These are phyloP conservation scores for Omphalotus olearius DNA, from an alignment of 1,284 basidiomycete genomes.

Conservation along the genomic window DNA sequence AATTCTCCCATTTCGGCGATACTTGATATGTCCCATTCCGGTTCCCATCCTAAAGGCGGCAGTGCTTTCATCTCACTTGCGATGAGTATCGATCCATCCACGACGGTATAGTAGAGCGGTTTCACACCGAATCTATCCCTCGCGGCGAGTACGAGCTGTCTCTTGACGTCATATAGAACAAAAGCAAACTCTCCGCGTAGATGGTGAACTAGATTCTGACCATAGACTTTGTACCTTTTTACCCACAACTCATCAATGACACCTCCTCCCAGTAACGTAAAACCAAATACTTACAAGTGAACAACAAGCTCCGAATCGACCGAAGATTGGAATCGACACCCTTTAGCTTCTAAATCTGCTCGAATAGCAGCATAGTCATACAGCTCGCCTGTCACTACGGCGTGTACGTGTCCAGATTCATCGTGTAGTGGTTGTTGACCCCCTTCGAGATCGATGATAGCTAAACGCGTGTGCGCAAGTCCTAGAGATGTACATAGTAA, in stretches of 20 bases:
- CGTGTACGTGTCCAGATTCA: slow-evolving; percentile 16
- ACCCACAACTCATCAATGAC: background rate
- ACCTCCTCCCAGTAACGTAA: background rate
- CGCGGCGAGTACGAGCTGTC: slow-evolving; percentile 16
- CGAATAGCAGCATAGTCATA: slow-evolving; percentile 21
- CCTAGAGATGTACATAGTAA: slow-evolving; percentile 5
- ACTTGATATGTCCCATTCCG: slow-evolving; percentile 21
- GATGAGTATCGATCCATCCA: slow-evolving; percentile 17
- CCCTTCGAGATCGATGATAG: slow-evolving; percentile 19
- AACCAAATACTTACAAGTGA: slow-evolving; percentile 13
- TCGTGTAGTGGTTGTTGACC: slow-evolving; percentile 22
- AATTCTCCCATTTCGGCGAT: slow-evolving; percentile 19
- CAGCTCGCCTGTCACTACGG: slow-evolving; percentile 20
- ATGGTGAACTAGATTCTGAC: slow-evolving; percentile 10
- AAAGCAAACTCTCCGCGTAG: slow-evolving; percentile 21
- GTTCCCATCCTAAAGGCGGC: slow-evolving; percentile 18
- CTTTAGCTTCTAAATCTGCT: slow-evolving; percentile 13
- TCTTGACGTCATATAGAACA: slow-evolving; percentile 18
- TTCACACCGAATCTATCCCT: slow-evolving; percentile 22
- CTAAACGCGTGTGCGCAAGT: slow-evolving; percentile 19
- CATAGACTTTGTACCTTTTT: slow-evolving; percentile 14
- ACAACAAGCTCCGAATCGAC: slow-evolving; percentile 18
- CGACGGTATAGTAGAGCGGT: slow-evolving; percentile 21
- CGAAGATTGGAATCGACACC: slow-evolving; percentile 18
- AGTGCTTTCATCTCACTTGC: slow-evolving; percentile 22